Conservation (phyloP, 371 early-diverging fungal genomes). For the Rhizomucor pusillus region DNA sequence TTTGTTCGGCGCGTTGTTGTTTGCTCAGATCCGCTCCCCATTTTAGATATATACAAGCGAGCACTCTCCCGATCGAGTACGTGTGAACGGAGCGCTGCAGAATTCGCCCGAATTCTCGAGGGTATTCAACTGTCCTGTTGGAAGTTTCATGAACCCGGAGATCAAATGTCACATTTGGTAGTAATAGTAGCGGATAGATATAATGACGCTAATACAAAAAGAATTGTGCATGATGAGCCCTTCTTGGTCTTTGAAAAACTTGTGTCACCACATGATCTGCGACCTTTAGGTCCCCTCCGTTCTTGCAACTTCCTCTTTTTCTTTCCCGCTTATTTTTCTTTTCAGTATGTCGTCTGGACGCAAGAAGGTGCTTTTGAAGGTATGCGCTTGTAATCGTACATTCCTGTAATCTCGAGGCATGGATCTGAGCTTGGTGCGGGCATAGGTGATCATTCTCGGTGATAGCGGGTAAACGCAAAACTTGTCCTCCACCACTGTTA, state of each 20-base stretch:
- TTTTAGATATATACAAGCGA: conserved; percentile 39
- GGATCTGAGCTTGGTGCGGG: not conserved
- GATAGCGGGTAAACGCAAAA: conserved; percentile 76
- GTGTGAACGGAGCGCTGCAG: conserved; percentile 62
- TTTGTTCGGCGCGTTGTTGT: no score
- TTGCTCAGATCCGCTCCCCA: not conserved
- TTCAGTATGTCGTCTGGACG: conserved; percentile 35
- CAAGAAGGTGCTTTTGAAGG: conserved; percentile 65
- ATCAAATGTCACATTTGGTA: conserved; percentile 55
- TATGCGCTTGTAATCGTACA: conserved; percentile 7
- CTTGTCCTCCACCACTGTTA: no score
- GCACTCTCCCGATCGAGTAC: conserved; percentile 53
- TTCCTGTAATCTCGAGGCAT: not conserved
- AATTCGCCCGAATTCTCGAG: conserved; percentile 63
- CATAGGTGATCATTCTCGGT: conserved; percentile 86
- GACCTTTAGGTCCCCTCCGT: conserved; percentile 1
- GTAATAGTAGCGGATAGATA: not conserved
- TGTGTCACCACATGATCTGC: conserved; percentile 1
- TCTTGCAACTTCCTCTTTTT: not conserved
- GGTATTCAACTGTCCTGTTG: conserved; percentile 58
- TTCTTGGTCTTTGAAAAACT: no score
- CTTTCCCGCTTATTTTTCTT: not conserved
- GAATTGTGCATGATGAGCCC: not conserved
- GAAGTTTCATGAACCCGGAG: conserved; percentile 53
- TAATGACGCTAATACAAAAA: not conserved